Evolutionary conservation across 2,329 filamentous ascomycete genomes (phyloP).

Genomic region (Ceratocystiopsis brevicomis): DNA sequence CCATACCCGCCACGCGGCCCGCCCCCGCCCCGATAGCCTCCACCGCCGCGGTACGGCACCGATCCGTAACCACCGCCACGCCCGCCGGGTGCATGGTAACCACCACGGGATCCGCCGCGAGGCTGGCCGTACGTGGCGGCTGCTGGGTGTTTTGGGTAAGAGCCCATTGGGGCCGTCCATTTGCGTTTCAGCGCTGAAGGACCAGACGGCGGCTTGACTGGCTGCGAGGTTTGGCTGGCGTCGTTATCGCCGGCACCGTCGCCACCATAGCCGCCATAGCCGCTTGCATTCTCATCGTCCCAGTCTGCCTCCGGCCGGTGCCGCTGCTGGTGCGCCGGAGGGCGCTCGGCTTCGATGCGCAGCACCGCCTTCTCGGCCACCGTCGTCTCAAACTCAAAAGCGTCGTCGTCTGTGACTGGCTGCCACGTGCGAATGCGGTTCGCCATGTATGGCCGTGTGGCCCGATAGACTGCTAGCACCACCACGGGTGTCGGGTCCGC

Average conservation of each 20-base stretch:
- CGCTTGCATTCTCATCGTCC: too few relatives aligned
- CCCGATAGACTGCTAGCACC: conserved; percentile 62
- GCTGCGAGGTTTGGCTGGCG: too few relatives aligned
- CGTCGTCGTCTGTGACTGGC: conserved; percentile 48
- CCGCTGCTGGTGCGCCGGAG: background rate
- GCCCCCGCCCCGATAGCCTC: background rate
- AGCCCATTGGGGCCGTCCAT: background rate
- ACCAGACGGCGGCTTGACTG: too few relatives aligned
- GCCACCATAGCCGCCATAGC: background rate
- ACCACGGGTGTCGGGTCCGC: conserved; percentile 64
- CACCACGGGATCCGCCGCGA: conserved; percentile 2
- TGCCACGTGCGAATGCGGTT: conserved; percentile 71
- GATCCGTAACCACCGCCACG: background rate
- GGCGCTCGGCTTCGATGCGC: conserved; percentile 54
- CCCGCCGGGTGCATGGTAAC: conserved; percentile 3
- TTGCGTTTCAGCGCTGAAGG: too few relatives aligned
- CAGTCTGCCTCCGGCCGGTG: too few relatives aligned
- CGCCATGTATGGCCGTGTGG: conserved; percentile 60
- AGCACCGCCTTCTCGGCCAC: conserved; percentile 77
- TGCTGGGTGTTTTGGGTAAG: conserved; percentile 2
- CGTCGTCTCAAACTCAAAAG: conserved; percentile 60
- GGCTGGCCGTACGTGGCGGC: background rate
- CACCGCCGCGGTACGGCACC: background rate
- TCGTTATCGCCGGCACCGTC: background rate
- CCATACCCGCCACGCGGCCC: conserved; percentile 3